Conservation (phyloP, 2,329 filamentous ascomycete species). For the Penicillium sclerotiorum region DNA sequence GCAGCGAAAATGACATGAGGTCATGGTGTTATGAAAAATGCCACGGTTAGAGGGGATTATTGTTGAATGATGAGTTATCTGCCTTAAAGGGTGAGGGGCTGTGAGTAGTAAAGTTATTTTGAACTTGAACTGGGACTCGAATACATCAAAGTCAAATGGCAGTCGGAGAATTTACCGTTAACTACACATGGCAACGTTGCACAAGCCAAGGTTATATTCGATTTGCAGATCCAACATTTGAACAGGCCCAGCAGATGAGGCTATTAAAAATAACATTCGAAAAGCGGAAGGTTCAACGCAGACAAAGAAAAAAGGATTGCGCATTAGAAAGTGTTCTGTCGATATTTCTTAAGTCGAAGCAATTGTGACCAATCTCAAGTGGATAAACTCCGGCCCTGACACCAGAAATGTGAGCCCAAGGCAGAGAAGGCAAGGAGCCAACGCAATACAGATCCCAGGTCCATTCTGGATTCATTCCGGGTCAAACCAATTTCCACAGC, state of each 20-base stretch:
- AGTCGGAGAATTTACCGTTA: too few species aligned
- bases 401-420: not conserved
- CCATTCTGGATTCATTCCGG: too few species aligned
- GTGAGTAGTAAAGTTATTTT: too few species aligned
- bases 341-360: constrained; percentile 14
- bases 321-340: constrained; percentile 11
- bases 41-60: too few species aligned
- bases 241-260: not conserved
- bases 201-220: not conserved
- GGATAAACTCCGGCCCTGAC: constrained; percentile 3
- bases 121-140: too few species aligned
- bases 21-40: too few species aligned
- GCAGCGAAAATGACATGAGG: too few species aligned
- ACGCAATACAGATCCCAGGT: constrained; percentile 1
- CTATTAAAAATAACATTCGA: not conserved
- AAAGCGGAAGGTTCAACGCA: not conserved
- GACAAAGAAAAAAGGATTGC: not conserved
- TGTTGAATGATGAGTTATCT: too few species aligned
- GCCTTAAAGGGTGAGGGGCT: too few species aligned
- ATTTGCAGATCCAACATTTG: not conserved
- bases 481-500: too few species aligned
- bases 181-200: not conserved
- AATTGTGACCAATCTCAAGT: constrained; percentile 7
- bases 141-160: not conserved
- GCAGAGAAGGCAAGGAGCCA: not conserved